Base-by-base conservation (phyloP, 164 flowering plant species). In the Piper longum region DNA sequence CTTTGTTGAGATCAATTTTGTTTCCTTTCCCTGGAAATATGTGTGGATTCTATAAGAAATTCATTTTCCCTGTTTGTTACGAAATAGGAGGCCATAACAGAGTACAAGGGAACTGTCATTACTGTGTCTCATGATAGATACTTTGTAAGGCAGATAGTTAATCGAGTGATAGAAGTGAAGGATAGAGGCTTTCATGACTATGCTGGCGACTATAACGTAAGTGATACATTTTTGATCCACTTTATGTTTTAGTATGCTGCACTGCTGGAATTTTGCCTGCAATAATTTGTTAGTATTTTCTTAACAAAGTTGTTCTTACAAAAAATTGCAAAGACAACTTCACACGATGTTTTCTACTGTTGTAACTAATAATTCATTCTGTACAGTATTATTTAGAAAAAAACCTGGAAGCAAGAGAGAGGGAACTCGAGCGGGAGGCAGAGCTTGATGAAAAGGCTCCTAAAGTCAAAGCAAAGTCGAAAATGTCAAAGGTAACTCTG, bases 91-190 rank as follows among this genome's bases (percentile, higher is more conserved):
- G 99, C 99, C 54, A 90, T 90, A 69, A 44, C 79, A 6, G 99
- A 85, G 72, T 93, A 93, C 78, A 19, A 71, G 55, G 99, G 99
- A 57, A 85, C 97, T 41, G 96, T 93, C 43, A 82, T 90, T 54
- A 80, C 99, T 39, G 97, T 93, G 70, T 93, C 97, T 70, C 99
- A 93, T 68, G 97, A 93, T 67, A 76, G 97, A 65, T 90, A 93
- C 79, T 93, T 90, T 75, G 82, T 93, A 67, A 84, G 74, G 76
- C 95, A 91, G 75, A 90, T 93, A 70, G 99, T 90, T 44, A 93
- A 93, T 70, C 79, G 97, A 75, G 99, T 93, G 40, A 74, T 93
- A 64, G 99, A 90, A 81, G 89, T 93, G 57, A 85, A 85, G 71
- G 87, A 85, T 65, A 68, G 81, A 68, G 66, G 60, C 52, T 66